A percentile compares a stretch with the other conserved stretches of the same genome.
phyloP scores from a whole-genome alignment of 495 filamentous ascomycete genomes.

The Aspergillus nanangensis region DNA sequence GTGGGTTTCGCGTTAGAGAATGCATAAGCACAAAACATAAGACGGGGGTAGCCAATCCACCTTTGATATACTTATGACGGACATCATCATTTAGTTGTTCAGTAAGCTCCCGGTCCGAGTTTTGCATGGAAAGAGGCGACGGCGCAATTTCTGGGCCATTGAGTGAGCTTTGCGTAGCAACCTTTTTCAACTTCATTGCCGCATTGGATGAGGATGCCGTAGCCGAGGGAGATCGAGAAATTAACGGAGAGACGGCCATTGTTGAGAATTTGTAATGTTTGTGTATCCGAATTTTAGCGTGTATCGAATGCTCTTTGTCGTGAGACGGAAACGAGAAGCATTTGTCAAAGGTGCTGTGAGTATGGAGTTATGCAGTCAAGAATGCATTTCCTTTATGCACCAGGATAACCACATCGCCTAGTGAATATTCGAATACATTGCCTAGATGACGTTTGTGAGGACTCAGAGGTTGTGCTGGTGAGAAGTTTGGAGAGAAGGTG shows the following conservation, averaged over 20 bases:
- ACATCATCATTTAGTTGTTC: slow-evolving; percentile 88
- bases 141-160: slow-evolving; percentile 9
- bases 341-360: no score
- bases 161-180: slow-evolving; percentile 27
- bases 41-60: slow-evolving; percentile 32
- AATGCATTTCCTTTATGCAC: no score
- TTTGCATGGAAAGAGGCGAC: slow-evolving; percentile 9
- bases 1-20: not conserved
- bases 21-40: no score
- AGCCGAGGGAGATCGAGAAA: slow-evolving; percentile 29
- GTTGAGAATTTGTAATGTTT: not conserved
- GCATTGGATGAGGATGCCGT: slow-evolving; percentile 29
- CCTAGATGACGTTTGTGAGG: no score
- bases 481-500: no score
- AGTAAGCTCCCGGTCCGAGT: slow-evolving; percentile 54
- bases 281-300: no score
- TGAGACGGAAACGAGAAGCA: no score
- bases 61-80: slow-evolving; percentile 84
- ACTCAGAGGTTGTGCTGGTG: no score
- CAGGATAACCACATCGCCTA: no score
- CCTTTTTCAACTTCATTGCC: slow-evolving; percentile 32
- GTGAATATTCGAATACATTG: no score
- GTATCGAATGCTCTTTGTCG: no score
- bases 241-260: slow-evolving; percentile 45
- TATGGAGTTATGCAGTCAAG: no score